phyloP scores from a whole-genome alignment of 2,329 filamentous ascomycete genomes.

The Didymella exigua region DNA sequence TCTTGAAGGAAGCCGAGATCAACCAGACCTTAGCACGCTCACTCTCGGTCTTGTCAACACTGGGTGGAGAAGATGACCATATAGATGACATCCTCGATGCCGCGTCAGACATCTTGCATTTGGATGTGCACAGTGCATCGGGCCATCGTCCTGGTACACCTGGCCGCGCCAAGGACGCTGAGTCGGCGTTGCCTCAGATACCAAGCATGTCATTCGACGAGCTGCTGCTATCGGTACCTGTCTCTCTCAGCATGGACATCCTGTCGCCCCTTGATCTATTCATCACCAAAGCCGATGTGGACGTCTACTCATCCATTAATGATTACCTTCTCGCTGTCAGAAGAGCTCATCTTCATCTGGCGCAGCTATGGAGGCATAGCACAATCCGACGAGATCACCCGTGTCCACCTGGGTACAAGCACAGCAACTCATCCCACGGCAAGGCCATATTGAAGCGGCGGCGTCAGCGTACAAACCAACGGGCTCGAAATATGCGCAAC shows the following conservation, averaged over 20 bases:
- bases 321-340: conserved; percentile 85
- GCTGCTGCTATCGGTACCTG: conserved; percentile 79
- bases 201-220: conserved; percentile 70
- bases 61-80: conserved; percentile 77
- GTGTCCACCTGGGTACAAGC: conserved; percentile 68
- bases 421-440: conserved; percentile 66
- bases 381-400: conserved; percentile 78
- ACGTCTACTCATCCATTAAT: conserved; percentile 83
- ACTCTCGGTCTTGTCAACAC: conserved; percentile 78
- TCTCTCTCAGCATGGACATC: conserved; percentile 72
- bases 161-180: conserved; percentile 44
- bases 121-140: conserved; percentile 63
- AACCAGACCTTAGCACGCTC: conserved; percentile 75
- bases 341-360: conserved; percentile 81
- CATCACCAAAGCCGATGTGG: conserved; percentile 74
- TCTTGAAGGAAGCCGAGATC: conserved; percentile 87
- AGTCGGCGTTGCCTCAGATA: conserved; percentile 47
- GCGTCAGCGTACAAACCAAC: conserved; percentile 66
- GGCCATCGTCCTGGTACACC: conserved; percentile 49
- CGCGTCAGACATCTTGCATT: conserved; percentile 75
- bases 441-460: conserved; percentile 65
- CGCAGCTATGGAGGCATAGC: conserved; percentile 85
- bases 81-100: conserved; percentile 78
- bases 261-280: conserved; percentile 86
- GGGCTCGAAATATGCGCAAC: conserved; percentile 73